Base-by-base conservation (phyloP, 2,329 filamentous ascomycete genomes). In the Tolypocladium ovalisporum region DNA sequence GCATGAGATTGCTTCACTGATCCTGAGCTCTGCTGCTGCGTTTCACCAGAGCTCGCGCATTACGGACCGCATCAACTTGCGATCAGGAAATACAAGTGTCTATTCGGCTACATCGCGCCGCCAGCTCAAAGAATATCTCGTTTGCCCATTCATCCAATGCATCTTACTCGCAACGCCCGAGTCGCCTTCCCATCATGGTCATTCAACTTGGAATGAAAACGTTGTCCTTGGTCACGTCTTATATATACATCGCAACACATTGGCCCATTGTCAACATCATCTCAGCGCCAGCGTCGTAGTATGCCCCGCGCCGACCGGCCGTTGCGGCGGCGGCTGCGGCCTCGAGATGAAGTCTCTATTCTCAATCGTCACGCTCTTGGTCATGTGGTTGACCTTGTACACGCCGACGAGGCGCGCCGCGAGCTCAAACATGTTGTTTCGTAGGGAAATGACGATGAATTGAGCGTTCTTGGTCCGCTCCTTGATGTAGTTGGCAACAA, bases 401-500 rank as follows among this genome's bases (percentile, higher is more conserved):
- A 99, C 94, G 64, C 95, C 95, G 17, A 99, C 91, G 59, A 99
- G 82, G 57, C 95, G 84, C 58, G 90, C 85, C n/a, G 95, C 93
- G 62, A 99, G 84, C 79, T 99, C 94, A 73, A 99, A 99, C 94
- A 99, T 99, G 78, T 99, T 99, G 75, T 99, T 99, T 67, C 94
- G 82, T 67, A 99, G 79, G 19, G 91, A 97, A 69, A 99, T 99
- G 68, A 99, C 94, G 65, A 99, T 94, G 72, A 99, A 99, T 70
- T 99, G 94, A 1, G 94, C 95, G 74, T 99, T 99, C 81, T 97
- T 97, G 60, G 94, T 99, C 56, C 94, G 83, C 77, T 99, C 94
- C 76, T 97, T 97, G 81, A 99, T 99, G 72, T 99, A 99, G 66
- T 91, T 94, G 58, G 94, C 94, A 52, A 99, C 94, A 68, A 99